These are phyloP conservation scores for Brassica nigra DNA, from an alignment of 345 rosid species.

Conservation along the genomic window DNA sequence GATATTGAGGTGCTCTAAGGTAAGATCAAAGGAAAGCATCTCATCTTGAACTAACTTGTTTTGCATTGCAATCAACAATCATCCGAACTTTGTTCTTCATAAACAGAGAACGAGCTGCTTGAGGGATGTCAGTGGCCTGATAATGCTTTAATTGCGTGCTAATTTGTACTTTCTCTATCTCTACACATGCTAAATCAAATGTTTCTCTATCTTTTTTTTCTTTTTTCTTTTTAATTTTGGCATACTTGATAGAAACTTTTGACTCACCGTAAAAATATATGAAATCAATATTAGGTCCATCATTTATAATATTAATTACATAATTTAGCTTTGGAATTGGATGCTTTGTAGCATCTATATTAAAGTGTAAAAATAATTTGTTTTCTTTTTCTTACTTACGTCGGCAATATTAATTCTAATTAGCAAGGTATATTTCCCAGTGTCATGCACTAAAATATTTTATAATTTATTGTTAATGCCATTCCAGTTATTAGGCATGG, in stretches of 20 bases:
- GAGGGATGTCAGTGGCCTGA: conserved; percentile 98
- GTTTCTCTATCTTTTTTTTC: too few species aligned
- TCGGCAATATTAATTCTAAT: not conserved
- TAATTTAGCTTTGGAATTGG: conserved; percentile 23
- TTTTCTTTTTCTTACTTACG: not conserved
- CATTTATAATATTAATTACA: not conserved
- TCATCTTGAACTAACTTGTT: conserved; percentile 61
- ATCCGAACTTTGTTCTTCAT: conserved; percentile 95
- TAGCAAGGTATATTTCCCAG: not conserved
- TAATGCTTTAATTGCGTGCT: conserved; percentile 47
- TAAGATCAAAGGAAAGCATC: too few species aligned
- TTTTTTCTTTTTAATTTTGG: too few species aligned
- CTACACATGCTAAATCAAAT: too few species aligned
- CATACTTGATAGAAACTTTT: not conserved
- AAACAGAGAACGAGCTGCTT: conserved; percentile 88
- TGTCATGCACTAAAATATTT: not conserved
- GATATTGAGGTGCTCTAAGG: too few species aligned
- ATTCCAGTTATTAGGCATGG: too few species aligned
- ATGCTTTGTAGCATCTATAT: conserved; percentile 22
- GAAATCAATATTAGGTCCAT: not conserved
- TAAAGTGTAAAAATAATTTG: not conserved
- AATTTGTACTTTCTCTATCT: too few species aligned
- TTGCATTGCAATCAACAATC: conserved; percentile 93
- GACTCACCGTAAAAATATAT: not conserved
- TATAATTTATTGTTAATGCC: not conserved